Conservation (phyloP, 345 rosid species). For the Garcia nutans region DNA sequence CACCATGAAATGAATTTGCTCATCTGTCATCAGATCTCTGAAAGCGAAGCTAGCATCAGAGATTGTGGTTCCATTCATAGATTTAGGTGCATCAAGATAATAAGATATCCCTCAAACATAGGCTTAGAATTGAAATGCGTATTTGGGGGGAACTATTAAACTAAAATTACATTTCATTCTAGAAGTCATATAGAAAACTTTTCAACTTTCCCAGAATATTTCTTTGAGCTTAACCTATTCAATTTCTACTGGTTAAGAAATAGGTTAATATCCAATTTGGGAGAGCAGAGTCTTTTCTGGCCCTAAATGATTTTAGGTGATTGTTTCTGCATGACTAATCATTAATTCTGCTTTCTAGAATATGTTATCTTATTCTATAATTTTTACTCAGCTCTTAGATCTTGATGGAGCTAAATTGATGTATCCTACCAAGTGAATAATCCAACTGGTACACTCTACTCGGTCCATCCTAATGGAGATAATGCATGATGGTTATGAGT, state of each 20-base stretch:
- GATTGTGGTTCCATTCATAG: not conserved
- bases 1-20: not conserved
- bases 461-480: not conserved
- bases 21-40: not conserved
- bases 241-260: not conserved
- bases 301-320: not conserved
- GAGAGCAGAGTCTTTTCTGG: not conserved
- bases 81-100: not conserved
- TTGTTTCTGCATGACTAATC: not conserved
- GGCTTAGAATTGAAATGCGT: not conserved
- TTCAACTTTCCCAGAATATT: not conserved
- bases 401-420: not conserved
- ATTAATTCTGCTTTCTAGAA: not conserved
- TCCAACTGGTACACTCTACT: not conserved
- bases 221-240: not conserved
- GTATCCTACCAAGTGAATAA: not conserved
- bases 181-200: not conserved
- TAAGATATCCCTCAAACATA: not conserved
- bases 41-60: not conserved
- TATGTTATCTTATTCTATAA: not conserved
- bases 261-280: not conserved
- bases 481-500: not conserved
- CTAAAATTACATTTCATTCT: not conserved
- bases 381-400: not conserved
- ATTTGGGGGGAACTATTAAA: not conserved